Base-by-base conservation (phyloP, 1,284 basidiomycete genomes). In the Ganoderma lucidum region DNA sequence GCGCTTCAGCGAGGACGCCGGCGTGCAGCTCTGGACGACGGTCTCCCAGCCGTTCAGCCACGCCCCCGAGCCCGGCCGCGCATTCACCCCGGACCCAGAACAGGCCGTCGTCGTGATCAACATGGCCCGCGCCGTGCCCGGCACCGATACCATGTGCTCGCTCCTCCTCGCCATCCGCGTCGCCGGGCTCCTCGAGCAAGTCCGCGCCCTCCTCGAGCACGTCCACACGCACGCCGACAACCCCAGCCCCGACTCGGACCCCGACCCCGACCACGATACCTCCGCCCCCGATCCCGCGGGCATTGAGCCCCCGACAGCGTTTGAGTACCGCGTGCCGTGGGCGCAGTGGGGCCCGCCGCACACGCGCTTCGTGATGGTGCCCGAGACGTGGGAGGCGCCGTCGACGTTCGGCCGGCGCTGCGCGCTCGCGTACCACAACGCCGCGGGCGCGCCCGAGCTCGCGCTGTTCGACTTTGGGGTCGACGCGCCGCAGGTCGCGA, bases 1-100 rank as follows among this genome's bases (percentile, higher is more conserved):
- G 44, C 59, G 48, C 39, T 66, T 66, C 60, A 37, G 12, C 28
- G 15, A 41, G 10, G 37, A 32, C 15, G 53, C 51, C 6, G 48
- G 39, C 30, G 9, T 62, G 4, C 65, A 66, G 48, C 23, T 66
- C 65, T 66, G 65, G 65, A 66, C 65, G 39, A 66, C 59, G 28
- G 60, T 66, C 48, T 66, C 65, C 39, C 60, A 62, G 48, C 65
- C 65, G 30, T 55, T 62, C 39, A 44, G 9, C 48, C 48, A 62
- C 48, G 48, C 35, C 56, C 56, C 65, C 48, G 65, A 62, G 39
- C 60, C 60, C 28, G 65, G 65, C n/a, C 59, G 37, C 30, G 59
- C 44, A 1, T 66, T 66, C 39, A 35, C 44, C 3, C 53, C 45
- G 28, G 65, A 66, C 60, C 60, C 65, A 17, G 60, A 39, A 28